Evolutionary conservation across 225 moss, liverwort and hornwort species (phyloP).

Genomic region (Physcomitrium patens): DNA sequence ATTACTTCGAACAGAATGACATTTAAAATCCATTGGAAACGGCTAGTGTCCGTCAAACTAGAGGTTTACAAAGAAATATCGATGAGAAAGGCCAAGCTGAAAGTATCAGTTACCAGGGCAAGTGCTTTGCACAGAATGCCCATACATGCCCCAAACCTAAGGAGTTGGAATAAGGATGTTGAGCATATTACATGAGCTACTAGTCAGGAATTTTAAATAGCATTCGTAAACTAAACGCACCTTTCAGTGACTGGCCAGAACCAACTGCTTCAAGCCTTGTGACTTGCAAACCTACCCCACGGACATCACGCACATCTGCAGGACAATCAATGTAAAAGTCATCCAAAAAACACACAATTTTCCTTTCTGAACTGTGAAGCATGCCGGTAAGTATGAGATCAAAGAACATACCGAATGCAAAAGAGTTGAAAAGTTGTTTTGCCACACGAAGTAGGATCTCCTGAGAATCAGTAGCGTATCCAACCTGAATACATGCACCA

Average conservation of each 20-base stretch:
- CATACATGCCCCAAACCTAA: not conserved
- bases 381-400: constrained; percentile 22
- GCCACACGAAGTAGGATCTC: constrained; percentile 82
- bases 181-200: constrained; percentile 2
- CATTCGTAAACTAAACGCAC: constrained; percentile 33
- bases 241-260: constrained; percentile 56
- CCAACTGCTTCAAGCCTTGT: constrained; percentile 72
- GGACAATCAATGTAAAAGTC: constrained; percentile 22
- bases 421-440: constrained; percentile 81
- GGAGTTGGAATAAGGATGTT: constrained; percentile 15
- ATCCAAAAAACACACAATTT: not conserved
- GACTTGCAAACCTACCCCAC: constrained; percentile 95
- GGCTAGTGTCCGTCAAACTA: not conserved
- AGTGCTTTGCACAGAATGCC: too few species aligned
- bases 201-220: not conserved
- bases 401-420: constrained; percentile 71
- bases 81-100: too few species aligned
- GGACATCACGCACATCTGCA: constrained; percentile 88
- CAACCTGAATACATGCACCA: constrained; percentile 68
- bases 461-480: constrained; percentile 82
- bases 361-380: not conserved
- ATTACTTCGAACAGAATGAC: not conserved
- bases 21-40: not conserved
- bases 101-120: too few species aligned
- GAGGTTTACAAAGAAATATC: not conserved